Base-by-base conservation (phyloP, 2,329 filamentous ascomycete species). In the Diaporthe destruens region DNA sequence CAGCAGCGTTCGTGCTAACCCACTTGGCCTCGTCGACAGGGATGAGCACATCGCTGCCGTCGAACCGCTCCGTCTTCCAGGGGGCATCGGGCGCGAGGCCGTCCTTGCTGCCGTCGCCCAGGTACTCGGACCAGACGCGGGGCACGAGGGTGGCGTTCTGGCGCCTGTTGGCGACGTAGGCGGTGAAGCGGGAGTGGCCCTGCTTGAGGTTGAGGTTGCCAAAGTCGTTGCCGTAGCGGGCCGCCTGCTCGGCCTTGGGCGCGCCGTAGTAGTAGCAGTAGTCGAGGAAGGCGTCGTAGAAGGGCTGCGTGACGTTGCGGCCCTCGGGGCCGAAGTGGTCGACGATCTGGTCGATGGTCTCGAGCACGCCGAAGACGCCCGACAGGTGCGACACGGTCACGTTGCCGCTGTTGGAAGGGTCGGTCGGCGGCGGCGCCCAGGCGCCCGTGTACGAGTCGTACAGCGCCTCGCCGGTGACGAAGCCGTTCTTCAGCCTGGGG, bases 201-300 rank as follows among this genome's bases (percentile, higher is more conserved):
- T 91, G 89, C 61, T 82, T 81, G 63, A 91, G 79, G 59, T 79
- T 87, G 6, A 86, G 73, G 3, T 74, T 83, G n/a, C 85, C 80
- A 71, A 88, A 90, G 59, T 79, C 79, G 1, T 77, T 77, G 8
- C 89, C 89, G 74, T 90, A 91, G 0, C 87, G 84, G 1, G 84
- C 82, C 2, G 76, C 78, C 77, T 91, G 89, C 79, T 90, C 87
- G 0, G 80, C 83, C 0, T 80, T 78, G 0, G 82, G 76, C 0
- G 87, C 88, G 11, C 83, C 82, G 76, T 88, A 91, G 79, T 89
- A 90, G 77, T 86, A 87, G 76, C 87, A 89, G 79, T 91, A 91
- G 65, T 90, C 89, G 1, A 90, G 80, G 85, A 88, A 91, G 0
- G 85, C 87, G 8, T 85, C 78, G 63, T 86, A 82, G 77, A 91